Evolutionary conservation across 2,329 filamentous ascomycete species (phyloP), one percentile per base, ranked within the genome.

Genomic region (Monosporascus sp.): DNA sequence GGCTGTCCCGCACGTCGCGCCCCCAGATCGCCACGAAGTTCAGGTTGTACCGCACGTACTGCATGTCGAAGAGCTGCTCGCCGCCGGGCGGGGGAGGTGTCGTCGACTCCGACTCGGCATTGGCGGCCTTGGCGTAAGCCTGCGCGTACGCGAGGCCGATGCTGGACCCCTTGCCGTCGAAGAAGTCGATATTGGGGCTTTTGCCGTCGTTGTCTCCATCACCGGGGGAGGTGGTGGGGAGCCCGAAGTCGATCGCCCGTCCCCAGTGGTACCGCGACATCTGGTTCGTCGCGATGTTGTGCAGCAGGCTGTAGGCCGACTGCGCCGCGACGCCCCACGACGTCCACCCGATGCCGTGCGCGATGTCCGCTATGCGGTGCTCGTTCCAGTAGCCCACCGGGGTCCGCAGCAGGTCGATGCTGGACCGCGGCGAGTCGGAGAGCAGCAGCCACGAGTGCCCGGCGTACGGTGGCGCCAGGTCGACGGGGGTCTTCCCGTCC

Each of bases 1-100:
- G 70, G 51, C 74, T 71, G 17, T 64, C 64, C 22, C 72, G 69
- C 37, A 80, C 74, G 59, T 83, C 79, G 51, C 69, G 69, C 8
- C 78, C 78, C 69, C 76, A 74, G 48, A 83, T 69, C 38, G 76
- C 77, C 31, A 81, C 71, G 56, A 84, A 79, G 59, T 82, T 79
- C 37, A 79, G 75, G 49, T 77, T 81, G 59, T 81, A 73, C 34
- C 78, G 71, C 52, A 71, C 67, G 36, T 76, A 77, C 27, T 76
- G 71, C 41, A 79, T 79, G 52, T 78, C 73, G 71, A 74, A 77
- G 9, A 69, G 67, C 55, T 68, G 67, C 53, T 68, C 64, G n/a
- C 58, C 64, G 1, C 65, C 64, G 2, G 62, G 63, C 9, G 31
- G 31, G 9, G 11, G 31, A 34, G 5, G 44, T 26, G 20, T 36